Conservation (phyloP, 495 filamentous ascomycete species). For the Xylaria sp. region DNA sequence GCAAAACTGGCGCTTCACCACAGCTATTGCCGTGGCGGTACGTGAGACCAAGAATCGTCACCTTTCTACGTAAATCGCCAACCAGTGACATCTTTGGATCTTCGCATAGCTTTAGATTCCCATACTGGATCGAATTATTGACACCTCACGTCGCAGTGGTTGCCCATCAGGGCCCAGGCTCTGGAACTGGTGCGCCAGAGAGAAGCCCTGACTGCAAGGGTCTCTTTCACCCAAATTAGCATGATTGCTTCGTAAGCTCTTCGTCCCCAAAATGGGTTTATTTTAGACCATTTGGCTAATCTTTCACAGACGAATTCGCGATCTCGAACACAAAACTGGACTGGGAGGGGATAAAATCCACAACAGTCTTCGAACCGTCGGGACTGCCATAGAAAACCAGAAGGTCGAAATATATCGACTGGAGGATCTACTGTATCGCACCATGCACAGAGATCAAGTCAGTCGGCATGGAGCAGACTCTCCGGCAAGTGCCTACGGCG, state of each 20-base stretch:
- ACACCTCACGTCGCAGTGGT: conserved; percentile 31
- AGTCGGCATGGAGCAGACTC: conserved; percentile 12
- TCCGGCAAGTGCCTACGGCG: conserved; percentile 21
- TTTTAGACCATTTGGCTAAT: conserved; percentile 17
- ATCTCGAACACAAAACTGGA: conserved; percentile 36
- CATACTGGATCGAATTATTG: not conserved
- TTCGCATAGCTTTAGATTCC: not conserved
- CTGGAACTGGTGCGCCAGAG: conserved; percentile 56
- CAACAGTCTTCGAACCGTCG: conserved; percentile 34
- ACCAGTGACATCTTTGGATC: not conserved
- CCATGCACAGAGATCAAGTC: conserved; percentile 36
- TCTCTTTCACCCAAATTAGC: conserved; percentile 47
- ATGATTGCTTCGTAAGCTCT: conserved; percentile 46
- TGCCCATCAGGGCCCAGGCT: conserved; percentile 36
- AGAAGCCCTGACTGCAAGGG: conserved; percentile 47
- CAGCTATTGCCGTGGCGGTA: conserved; percentile 38
- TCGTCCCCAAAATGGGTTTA: not conserved
- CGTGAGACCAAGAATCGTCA: not conserved
- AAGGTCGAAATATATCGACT: conserved; percentile 41
- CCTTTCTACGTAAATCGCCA: not conserved
- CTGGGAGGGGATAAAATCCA: conserved; percentile 30
- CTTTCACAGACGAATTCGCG: conserved; percentile 35
- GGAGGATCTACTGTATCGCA: conserved; percentile 38
- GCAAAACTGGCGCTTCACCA: conserved; percentile 34
- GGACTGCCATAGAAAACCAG: conserved; percentile 37